Base-by-base conservation (phyloP, 805 yeast genomes). In the Teunomyces funiuensis region DNA sequence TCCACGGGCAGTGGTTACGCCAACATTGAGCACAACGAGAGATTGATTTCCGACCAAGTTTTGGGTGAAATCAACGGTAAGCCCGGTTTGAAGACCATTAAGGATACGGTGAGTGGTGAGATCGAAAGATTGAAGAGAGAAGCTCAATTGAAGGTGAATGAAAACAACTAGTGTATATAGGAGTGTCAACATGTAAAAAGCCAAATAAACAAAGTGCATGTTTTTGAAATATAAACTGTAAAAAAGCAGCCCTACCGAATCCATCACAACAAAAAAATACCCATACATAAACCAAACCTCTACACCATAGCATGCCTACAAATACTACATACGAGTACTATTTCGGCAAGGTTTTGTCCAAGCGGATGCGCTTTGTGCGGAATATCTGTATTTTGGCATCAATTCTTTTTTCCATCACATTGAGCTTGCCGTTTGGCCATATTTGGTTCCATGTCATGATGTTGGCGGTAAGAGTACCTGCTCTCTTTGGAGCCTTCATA, bases 41-140 rank as follows among this genome's bases (percentile, higher is more conserved):
- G 52, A 14, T 38, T 62, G 41, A 60, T 71, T 34, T 54, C 58
- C 30, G 73, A 71, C 46, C 59, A 58, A 17, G 65, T 63, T 2
- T 56, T 58, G 36, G 74, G 75, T 26, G 69, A 69, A 46, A 56
- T 68, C 43, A 52, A 63, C 31, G 70, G 73, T 26, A 64, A 67
- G 45, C 74, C 75, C 0, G 76, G 75, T 11, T 60, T 71, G 36
- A 59, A 62, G 13, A 51, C 57, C 19, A 61, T 71, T 26, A 63
- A 61, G 49, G 71, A 64, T 37, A 57, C 65, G 14, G 59, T 71
- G 52, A 63, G 62, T 43, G 76, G 76, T 10, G 63, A 63, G 36
- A 52, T 60, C 10, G 74, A 69, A 52, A 53, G 47, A 43, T 47
- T 58, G 41, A 62, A 56, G 49, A 61, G 67, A 40, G 63, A 65